Conservation (phyloP, 257 asterid genomes). For the Petunia secreta region DNA sequence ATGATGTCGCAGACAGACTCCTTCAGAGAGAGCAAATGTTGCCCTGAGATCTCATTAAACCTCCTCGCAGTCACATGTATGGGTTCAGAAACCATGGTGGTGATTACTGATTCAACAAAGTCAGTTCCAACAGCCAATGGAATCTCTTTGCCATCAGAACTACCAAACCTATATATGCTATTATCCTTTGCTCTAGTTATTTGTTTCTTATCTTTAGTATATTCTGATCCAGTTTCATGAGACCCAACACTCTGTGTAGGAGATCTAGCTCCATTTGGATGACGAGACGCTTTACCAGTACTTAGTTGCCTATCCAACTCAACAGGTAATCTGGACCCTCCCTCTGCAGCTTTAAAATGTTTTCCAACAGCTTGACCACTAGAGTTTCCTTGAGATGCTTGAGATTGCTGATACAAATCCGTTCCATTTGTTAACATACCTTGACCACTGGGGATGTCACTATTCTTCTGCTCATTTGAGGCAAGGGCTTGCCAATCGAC, state of each 20-base stretch:
- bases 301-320: conserved; percentile 66
- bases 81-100: conserved; percentile 86
- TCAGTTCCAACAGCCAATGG: conserved; percentile 59
- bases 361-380: conserved; percentile 53
- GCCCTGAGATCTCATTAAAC: conserved; percentile 62
- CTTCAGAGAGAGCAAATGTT: conserved; percentile 56
- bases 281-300: conserved; percentile 44
- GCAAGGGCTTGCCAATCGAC: conserved; percentile 96
- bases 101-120: conserved; percentile 71
- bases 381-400: conserved; percentile 62
- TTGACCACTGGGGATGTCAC: conserved; percentile 59
- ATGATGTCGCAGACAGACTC: conserved; percentile 73
- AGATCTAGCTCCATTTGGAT: conserved; percentile 38
- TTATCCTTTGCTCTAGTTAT: conserved; percentile 52
- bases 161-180: conserved; percentile 47
- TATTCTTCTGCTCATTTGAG: conserved; percentile 64
- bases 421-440: conserved; percentile 57
- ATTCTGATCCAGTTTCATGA: conserved; percentile 61
- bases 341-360: conserved; percentile 48
- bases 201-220: conserved; percentile 51
- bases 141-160: conserved; percentile 59
- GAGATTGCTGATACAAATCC: conserved; percentile 52
- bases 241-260: conserved; percentile 57
- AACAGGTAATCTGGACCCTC: conserved; percentile 56
- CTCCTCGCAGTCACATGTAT: conserved; percentile 57